Base-by-base conservation (phyloP, 305 asterid genomes). In the Coffea humblotiana region DNA sequence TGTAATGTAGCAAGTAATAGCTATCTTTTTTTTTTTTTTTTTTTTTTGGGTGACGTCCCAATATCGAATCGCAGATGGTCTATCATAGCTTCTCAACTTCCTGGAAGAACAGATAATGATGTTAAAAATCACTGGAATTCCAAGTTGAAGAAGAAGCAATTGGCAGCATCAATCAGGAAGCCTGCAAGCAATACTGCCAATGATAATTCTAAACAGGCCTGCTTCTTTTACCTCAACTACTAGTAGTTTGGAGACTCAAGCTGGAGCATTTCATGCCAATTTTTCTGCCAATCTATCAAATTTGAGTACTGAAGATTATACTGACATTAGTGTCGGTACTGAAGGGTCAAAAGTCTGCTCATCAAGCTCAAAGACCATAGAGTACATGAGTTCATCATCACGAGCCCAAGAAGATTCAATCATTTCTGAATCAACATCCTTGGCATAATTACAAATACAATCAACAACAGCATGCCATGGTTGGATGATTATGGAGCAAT, bases 41-140 rank as follows among this genome's bases (percentile, higher is more conserved):
- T 19, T 49, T 51, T 8, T 56, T 40, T 23, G 29, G 43, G 43
- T 40, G 43, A 40, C 47, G 8, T 25, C 4, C 4, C 45, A 40
- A 12, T 56, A 5, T 40, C 3, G 43, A 40, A 40, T 49, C 19
- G 60, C 71, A 82, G 85, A 77, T 85, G 88, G 85, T 79, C 84
- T 43, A 47, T 74, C 40, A 85, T 85, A 68, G 85, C 85, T 43
- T 79, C 88, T 29, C 81, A 85, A 43, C 79, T 85, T 51, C 76
- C 80, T 18, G 85, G 85, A 72, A 85, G 88, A 71, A 82, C 88
- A 82, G 85, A 85, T 72, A 85, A 82, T 68, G 85, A 85, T 48
- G 74, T 85, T 52, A 85, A 85, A 54, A 85, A 85, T 71, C 70
- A 82, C 45, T 85, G 88, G 88, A 82, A 82, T 52, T 72, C 80